phyloP scores from a whole-genome alignment of 1,284 basidiomycete species.

The Peniophora sp. region DNA sequence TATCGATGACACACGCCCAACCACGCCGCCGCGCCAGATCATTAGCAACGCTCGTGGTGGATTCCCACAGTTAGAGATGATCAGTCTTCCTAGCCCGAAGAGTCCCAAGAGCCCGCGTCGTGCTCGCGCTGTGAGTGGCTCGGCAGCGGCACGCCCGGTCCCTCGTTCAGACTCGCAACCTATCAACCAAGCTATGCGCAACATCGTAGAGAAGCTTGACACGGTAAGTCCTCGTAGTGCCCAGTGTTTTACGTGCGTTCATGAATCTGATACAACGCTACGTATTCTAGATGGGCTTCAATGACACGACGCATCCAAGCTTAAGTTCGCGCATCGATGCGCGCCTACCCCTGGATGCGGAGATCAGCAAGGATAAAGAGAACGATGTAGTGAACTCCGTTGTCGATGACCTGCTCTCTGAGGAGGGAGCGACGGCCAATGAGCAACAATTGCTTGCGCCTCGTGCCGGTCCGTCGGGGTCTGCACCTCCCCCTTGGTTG shows the following conservation, averaged over 20 bases:
- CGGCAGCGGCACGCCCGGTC: constrained; percentile 1
- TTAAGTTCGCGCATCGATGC: constrained; percentile 44
- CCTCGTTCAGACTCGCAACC: not conserved
- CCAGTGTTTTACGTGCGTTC: not conserved
- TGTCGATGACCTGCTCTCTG: constrained; percentile 40
- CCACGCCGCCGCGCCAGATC: constrained; percentile 23
- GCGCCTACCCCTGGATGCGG: constrained; percentile 30
- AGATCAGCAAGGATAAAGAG: constrained; percentile 39
- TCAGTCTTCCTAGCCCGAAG: constrained; percentile 26
- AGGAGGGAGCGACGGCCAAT: not conserved
- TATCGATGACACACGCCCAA: not conserved
- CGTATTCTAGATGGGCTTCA: constrained; percentile 62
- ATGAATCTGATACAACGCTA: constrained; percentile 4
- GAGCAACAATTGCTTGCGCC: not conserved
- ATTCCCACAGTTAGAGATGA: constrained; percentile 54
- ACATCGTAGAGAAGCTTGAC: constrained; percentile 9
- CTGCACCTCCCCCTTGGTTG: too few relatives aligned
- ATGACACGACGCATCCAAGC: constrained; percentile 42
- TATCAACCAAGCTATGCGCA: constrained; percentile 1
- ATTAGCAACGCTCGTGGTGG: constrained; percentile 53
- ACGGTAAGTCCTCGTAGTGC: constrained; percentile 6
- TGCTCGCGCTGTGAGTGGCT: constrained; percentile 19
- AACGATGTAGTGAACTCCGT: constrained; percentile 58
- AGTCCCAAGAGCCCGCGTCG: constrained; percentile 12
- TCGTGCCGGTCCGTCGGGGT: too few relatives aligned